A percentile compares a stretch with the other conserved stretches of the same genome.
Evolutionary conservation across 805 yeast genomes (phyloP).

Genomic region (Spathaspora arborariae): DNA sequence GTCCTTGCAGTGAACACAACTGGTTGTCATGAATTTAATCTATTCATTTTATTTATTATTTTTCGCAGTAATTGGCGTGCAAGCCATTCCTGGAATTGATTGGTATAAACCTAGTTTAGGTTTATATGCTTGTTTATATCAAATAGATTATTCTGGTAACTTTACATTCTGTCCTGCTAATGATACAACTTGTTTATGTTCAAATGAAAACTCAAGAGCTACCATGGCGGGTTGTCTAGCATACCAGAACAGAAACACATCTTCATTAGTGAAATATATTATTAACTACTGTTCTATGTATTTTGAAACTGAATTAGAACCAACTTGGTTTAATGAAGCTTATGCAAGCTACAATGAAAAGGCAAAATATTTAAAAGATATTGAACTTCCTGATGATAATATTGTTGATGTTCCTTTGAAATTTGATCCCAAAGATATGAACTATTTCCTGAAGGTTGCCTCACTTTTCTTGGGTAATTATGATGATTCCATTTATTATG

Average conservation of each 20-base stretch:
- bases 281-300: not conserved
- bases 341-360: constrained; percentile 10
- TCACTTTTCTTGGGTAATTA: constrained; percentile 19
- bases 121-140: constrained; percentile 4
- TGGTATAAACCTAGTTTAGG: not conserved
- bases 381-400: constrained; percentile 6
- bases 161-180: constrained; percentile 2
- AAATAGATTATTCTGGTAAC: constrained; percentile 1
- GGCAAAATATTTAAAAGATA: constrained; percentile 16
- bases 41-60: not conserved
- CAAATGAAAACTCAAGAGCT: constrained; percentile 23
- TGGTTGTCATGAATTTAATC: not conserved
- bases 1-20: not conserved
- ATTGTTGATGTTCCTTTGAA: constrained; percentile 23
- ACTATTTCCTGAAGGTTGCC: constrained; percentile 13
- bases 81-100: not conserved
- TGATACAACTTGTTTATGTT: constrained; percentile 20
- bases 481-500: constrained; percentile 22
- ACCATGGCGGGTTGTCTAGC: constrained; percentile 27
- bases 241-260: constrained; percentile 9
- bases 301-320: not conserved
- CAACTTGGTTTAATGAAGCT: constrained; percentile 14
- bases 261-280: constrained; percentile 7
- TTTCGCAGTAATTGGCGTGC: not conserved
- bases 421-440: constrained; percentile 13